Evolutionary conservation across 495 filamentous ascomycete genomes (phyloP).

Genomic region (Penicillium antarcticum): DNA sequence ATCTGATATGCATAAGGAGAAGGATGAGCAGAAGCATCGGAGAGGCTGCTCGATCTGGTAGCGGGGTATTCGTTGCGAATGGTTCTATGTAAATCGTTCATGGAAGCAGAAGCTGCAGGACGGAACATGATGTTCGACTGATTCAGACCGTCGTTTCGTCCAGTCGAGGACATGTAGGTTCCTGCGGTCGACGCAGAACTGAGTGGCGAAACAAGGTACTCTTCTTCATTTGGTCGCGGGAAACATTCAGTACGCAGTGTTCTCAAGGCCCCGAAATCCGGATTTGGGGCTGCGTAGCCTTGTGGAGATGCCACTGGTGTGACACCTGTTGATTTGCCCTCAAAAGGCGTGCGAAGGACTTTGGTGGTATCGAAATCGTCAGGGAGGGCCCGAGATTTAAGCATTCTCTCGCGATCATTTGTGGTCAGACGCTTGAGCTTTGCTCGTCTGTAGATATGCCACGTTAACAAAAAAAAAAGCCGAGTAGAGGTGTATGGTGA

Average conservation of each 20-base stretch:
- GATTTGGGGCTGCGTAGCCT: constrained; percentile 14
- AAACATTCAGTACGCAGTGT: constrained; percentile 37
- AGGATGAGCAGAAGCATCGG: constrained; percentile 29
- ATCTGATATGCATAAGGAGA: constrained; percentile 32
- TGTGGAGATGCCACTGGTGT: constrained; percentile 33
- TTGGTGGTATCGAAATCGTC: constrained; percentile 91
- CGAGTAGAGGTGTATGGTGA: constrained; percentile 4
- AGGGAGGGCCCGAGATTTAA: constrained; percentile 87
- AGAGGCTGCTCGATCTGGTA: constrained; percentile 42
- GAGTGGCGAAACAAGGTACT: constrained; percentile 43
- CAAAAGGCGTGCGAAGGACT: constrained; percentile 75
- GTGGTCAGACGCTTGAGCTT: constrained; percentile 93
- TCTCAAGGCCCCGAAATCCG: constrained; percentile 20
- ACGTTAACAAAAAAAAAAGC: constrained; percentile 20
- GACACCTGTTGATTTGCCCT: constrained; percentile 30
- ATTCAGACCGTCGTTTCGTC: constrained; percentile 26
- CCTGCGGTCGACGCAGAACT: constrained; percentile 42
- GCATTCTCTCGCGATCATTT: constrained; percentile 90
- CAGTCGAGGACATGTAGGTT: constrained; percentile 38
- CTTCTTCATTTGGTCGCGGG: constrained; percentile 38
- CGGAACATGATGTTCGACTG: constrained; percentile 26
- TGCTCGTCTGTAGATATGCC: constrained; percentile 60
- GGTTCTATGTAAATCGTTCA: constrained; percentile 33
- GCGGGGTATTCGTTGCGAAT: constrained; percentile 34
- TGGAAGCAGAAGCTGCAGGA: constrained; percentile 25